Base-by-base conservation (phyloP, 225 moss, liverwort and hornwort species). In the Pseudisothecium myosuroides region DNA sequence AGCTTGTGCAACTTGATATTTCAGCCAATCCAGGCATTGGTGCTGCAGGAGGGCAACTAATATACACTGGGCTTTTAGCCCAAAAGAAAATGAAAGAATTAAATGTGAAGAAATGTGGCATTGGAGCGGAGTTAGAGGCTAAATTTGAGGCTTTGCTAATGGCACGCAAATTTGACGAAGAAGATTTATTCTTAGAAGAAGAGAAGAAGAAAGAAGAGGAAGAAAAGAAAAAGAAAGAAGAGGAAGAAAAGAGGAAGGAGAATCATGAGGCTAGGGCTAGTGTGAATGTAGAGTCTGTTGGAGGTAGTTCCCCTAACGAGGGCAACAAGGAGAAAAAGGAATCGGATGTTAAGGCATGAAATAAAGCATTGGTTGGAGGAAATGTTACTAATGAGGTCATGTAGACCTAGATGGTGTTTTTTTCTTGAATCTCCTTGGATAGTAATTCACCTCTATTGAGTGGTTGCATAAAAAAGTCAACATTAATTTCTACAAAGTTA, bases 51-150 rank as follows among this genome's bases (percentile, higher is more conserved):
- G 95, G 95, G 20, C 90, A 92, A 62, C 64, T 85, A 2, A 80
- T 95, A 7, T 94, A 94, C 29, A 83, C 45, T 8, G 93, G 87
- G 10, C 83, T 95, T 37, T 65, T 93, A 37, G 92, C 93, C 2
- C 92, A 89, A 29, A 94, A 92, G 87, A 91, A 83, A 73, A 94
- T 95, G 86, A 95, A 78, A 86, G 92, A 94, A 75, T 71, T 95
- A 12, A 77, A 90, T 55, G 56, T 93, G 21, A 93, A 88, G 41
- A 92, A 83, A 66, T 95, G 94, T 78, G 85, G 89, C 41, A 55
- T 94, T 59, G 95, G 92, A 17, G 37, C 3, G 0, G 94, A 94
- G 52, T 69, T 94, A 17, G 95, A 95, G 52, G 81, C 89, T 9
- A 92, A 93, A 63, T 52, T 95, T 45, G 94, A 93, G 24, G 87